Evolutionary conservation across 441 rosid species (phyloP), one percentile per base, ranked within the genome.

Genomic region (Sinapis alba): DNA sequence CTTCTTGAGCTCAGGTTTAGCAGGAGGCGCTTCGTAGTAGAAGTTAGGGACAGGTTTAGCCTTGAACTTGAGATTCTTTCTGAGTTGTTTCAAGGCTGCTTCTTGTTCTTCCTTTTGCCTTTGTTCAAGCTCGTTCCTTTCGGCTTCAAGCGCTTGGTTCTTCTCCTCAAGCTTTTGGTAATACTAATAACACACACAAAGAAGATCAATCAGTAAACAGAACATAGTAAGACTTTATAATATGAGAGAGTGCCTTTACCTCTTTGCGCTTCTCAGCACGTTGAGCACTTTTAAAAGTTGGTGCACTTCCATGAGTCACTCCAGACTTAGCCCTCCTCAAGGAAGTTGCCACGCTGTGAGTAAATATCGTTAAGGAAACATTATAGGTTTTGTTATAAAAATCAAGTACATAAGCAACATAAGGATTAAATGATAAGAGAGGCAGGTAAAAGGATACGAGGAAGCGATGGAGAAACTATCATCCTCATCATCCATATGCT

Each of bases 61-160:
- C 84, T 78, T 94, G 64, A 87, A 69, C 59, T 85, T 86, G 90
- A 96, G 81, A 88, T 36, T 87, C 93, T 82, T 96, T 74, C 99
- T 86, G 50, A 94, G 93, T 77, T 89, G 98, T 82, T 88, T 92
- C 64, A 96, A 82, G 4, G 89, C 98, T 24, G 96, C 98, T 70
- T 94, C 98, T 83, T 88, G 98, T 83, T 96, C 99, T 84, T 94
- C 99, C 97, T 86, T 91, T 72, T 79, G 83, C 90, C 97, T 88
- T 41, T 88, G 93, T 61, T 92, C 96, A 50, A 81, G 86, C 70
- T 93, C 93, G 58, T 58, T 88, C 78, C 51, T 87, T 85, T 94
- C 92, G 6, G 83, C 91, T 84, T 87, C 98, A 66, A 90, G 71
- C 10, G 94, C 96, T 74, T 78, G 87, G 67, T 92, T 93, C 74